Base-by-base conservation (phyloP, 257 asterid genomes). In the Vinca minor region DNA sequence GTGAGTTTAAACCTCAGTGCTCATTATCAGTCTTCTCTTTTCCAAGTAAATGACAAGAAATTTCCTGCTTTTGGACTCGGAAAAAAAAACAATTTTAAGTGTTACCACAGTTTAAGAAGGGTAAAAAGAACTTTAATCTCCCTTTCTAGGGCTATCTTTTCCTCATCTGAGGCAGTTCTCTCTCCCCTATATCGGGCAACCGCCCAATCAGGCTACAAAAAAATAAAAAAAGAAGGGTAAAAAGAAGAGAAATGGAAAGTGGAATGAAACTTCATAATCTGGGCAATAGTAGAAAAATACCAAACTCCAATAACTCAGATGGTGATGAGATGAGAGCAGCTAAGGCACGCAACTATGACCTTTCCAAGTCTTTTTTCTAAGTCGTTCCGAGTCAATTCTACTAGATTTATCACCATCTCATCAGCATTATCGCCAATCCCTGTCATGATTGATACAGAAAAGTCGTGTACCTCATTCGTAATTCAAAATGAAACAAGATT, bases 1-100 rank as follows among this genome's bases (percentile, higher is more conserved):
- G 14, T 28, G 10, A 36, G 52, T 13, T 47, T 2, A 36, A 29
- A 15, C 25, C 36, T 34, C 6, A 21, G 68, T 66, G 64, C 53
- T 23, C 21, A 7, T 8, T 23, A n/a, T 60, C 65, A 26, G 52
- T 56, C 49, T 44, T 21, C 65, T 54, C 36, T 14, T 35, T 72
- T 66, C 41, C 59, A 8, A 28, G 49, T 32, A 66, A 59, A 60
- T 23, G 71, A 65, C 76, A 5, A 59, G 42, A 29, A 48, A 34
- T 23, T 63, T 66, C 13, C 21, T 29, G 63, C n/a, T 66, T 64
- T 45, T 38, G 21, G 29, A 34, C 38, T 34, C 38, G n/a, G n/a
- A n/a, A 2, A 34, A 36, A 25, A 18, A 66, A 23, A 56, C 63
- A 5, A 36, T 25, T 68, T 59, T 47, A 36, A 42, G 47, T n/a